These are phyloP conservation scores for Lachnellula occidentalis DNA, from an alignment of 2,329 filamentous ascomycete genomes.

Conservation along the genomic window DNA sequence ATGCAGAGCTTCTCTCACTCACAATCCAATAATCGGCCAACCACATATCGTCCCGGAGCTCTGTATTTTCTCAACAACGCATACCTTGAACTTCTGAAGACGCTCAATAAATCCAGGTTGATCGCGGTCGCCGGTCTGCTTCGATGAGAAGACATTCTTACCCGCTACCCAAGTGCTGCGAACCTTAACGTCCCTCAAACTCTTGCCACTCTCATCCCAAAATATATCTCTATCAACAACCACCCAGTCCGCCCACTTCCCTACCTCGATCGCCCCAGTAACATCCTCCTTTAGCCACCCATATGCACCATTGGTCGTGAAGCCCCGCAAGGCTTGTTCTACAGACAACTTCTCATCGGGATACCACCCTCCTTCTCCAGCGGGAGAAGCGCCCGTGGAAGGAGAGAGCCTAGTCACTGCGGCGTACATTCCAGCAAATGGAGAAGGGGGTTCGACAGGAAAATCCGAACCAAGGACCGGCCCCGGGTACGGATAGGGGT, in stretches of 20 bases:
- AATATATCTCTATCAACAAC: slow-evolving; percentile 58
- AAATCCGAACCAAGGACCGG: slow-evolving; percentile 65
- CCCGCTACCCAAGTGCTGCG: slow-evolving; percentile 66
- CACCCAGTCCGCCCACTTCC: slow-evolving; percentile 64
- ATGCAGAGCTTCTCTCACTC: no score
- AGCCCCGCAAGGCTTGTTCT: slow-evolving; percentile 55
- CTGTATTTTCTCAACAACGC: no score
- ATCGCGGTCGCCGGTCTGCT: no score
- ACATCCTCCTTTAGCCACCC: slow-evolving; percentile 54
- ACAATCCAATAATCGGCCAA: no score
- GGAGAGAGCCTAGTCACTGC: slow-evolving; percentile 58
- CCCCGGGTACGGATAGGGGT: slow-evolving; percentile 16
- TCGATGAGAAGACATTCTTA: slow-evolving; percentile 10
- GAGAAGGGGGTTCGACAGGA: slow-evolving; percentile 63
- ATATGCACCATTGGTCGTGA: slow-evolving; percentile 54
- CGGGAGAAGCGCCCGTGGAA: slow-evolving; percentile 45
- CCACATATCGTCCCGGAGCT: no score
- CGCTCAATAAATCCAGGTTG: no score
- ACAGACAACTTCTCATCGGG: slow-evolving; percentile 52
- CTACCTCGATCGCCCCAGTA: slow-evolving; percentile 54
- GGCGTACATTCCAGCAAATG: slow-evolving; percentile 64
- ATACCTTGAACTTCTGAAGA: no score
- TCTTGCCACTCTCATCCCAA: slow-evolving; percentile 41
- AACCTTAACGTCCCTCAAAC: slow-evolving; percentile 49
- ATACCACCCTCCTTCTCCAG: slow-evolving; percentile 51